These are phyloP conservation scores for Metahyphopichia silvanorum DNA, from an alignment of 805 yeast species.

Conservation along the genomic window DNA sequence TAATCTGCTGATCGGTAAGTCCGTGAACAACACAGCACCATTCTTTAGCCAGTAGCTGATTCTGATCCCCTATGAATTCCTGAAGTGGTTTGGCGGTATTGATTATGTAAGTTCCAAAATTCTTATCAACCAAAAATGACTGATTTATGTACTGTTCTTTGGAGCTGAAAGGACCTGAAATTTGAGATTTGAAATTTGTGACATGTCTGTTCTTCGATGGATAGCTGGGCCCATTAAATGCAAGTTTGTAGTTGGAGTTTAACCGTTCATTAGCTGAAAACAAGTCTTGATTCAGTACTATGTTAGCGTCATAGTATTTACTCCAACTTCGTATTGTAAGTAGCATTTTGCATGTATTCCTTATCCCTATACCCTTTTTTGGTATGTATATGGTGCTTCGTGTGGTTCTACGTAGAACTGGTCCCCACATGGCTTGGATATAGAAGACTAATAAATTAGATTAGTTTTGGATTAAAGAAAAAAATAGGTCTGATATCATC, in stretches of 20 bases:
- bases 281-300: slow-evolving; percentile 22
- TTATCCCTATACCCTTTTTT: no score
- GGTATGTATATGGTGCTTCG: no score
- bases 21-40: slow-evolving; percentile 27
- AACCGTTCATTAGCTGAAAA: slow-evolving; percentile 9
- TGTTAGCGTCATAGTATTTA: no score
- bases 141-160: no score
- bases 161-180: slow-evolving; percentile 5
- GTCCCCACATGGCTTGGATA: no score
- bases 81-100: slow-evolving; percentile 16
- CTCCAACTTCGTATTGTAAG: no score
- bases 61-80: slow-evolving; percentile 21
- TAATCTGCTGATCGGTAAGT: slow-evolving; percentile 15
- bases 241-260: slow-evolving; percentile 9
- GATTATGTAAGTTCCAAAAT: slow-evolving; percentile 6
- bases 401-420: no score
- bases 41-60: slow-evolving; percentile 23
- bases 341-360: no score
- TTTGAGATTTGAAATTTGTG: slow-evolving; percentile 11
- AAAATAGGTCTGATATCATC: no score
- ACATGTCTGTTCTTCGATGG: slow-evolving; percentile 12
- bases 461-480: no score
- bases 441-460: no score
- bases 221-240: slow-evolving; percentile 10
- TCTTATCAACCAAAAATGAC: slow-evolving; percentile 7